phyloP scores from a whole-genome alignment of 306 rosid genomes.

The Pueraria montana region DNA sequence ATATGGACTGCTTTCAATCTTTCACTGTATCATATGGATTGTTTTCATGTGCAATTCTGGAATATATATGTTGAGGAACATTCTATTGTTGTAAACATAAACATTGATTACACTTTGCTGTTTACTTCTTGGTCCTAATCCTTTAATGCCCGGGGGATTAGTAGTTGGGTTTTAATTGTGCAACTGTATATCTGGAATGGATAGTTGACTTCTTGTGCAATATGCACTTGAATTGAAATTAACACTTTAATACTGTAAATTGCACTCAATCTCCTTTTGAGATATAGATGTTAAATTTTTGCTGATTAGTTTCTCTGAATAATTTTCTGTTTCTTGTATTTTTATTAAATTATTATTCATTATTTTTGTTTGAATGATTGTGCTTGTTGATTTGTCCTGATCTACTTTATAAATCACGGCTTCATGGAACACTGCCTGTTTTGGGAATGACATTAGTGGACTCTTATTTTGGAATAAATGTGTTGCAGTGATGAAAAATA shows the following conservation, averaged over 20 bases:
- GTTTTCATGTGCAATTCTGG: conserved; percentile 35
- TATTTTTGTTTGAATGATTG: conserved; percentile 12
- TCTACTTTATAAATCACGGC: neutral
- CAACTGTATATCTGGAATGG: conserved; percentile 24
- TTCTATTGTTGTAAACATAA: neutral
- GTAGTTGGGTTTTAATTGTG: conserved; percentile 20
- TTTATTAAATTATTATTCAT: neutral
- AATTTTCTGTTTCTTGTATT: conserved; percentile 9
- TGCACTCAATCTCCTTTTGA: conserved; percentile 26
- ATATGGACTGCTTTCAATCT: conserved; percentile 23
- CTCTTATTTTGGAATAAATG: conserved; percentile 44
- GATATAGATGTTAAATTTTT: conserved; percentile 21
- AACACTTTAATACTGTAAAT: neutral
- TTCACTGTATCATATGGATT: neutral
- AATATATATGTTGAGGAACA: neutral
- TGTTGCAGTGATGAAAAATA: conserved; percentile 91
- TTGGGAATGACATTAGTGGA: conserved; percentile 18
- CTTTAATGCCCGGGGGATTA: conserved; percentile 5
- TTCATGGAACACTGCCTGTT: conserved; percentile 12
- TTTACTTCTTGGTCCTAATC: conserved; percentile 12
- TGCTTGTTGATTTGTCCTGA: conserved; percentile 13
- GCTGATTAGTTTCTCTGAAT: conserved; percentile 22
- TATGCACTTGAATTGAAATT: conserved; percentile 12
- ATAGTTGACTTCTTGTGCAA: neutral
- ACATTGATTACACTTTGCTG: neutral